Base-by-base conservation (phyloP, 139 green algal species). In the Chlorella sp. region DNA sequence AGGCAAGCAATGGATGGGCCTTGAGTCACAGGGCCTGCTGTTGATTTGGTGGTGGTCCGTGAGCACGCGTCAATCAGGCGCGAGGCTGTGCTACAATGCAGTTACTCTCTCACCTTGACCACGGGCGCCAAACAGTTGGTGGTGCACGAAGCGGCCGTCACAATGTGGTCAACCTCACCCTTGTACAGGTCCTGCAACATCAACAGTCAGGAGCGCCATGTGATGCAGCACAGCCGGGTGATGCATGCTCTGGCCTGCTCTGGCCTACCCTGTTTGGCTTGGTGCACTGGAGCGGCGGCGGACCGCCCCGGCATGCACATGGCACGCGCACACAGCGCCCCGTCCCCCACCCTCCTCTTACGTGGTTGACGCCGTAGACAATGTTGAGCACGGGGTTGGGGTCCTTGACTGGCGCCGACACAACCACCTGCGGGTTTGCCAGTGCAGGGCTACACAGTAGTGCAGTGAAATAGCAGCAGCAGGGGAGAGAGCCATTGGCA, bases 111-210 rank as follows among this genome's bases (percentile, higher is more conserved):
- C 42, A 91, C 88, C 76, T 91, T 91, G 49, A 91, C 90, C 29
- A 95, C 85, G 0, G 91, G 91, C 27, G 87, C 91, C 63, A 97
- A 80, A 87, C 92, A 95, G 85, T 96, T 96, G 49, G 91, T 96
- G 63, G 91, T 96, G 83, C 91, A 96, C 24, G 87, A 93, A 30
- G 91, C 91, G 27, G 90, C 90, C 14, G 91, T 95, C 3, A 96
- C 85, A 31, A 96, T 92, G 79, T 89, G 73, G 70, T 96, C 86
- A n/a, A n/a, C n/a, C 42, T 5, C 62, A 49, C 62, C 29, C 27
- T 23, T 68, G 55, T 95, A 96, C 72, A 81, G 31, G 34, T 86
- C 26, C 84, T 89, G 80, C 10, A 55, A 55, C 10, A 17, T 17
- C 10, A 55, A 55, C 42, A 55, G n/a, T n/a, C n/a, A n/a, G n/a